A percentile compares a stretch with the other conserved stretches of the same genome.
These are phyloP conservation scores for Litsea cubeba DNA, from an alignment of 164 flowering plant species.

Conservation along the genomic window DNA sequence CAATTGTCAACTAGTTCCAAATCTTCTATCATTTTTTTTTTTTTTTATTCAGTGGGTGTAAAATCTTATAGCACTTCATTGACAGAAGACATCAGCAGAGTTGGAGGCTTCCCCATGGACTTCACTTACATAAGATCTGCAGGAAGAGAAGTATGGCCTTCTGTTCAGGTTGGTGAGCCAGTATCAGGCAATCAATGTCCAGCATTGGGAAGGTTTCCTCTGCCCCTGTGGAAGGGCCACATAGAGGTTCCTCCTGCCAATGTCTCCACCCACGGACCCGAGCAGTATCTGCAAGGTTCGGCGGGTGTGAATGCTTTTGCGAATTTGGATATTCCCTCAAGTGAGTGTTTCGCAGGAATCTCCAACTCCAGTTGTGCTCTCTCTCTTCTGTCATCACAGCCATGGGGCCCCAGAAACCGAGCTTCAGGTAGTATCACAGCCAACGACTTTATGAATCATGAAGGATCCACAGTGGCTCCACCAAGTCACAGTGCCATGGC, in stretches of 20 bases:
- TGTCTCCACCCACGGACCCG: conserved; percentile 19
- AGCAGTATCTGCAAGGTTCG: conserved; percentile 38
- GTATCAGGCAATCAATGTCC: conserved; percentile 24
- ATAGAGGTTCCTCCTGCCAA: conserved; percentile 36
- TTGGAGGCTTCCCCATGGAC: conserved; percentile 68
- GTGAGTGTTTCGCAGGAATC: conserved; percentile 53
- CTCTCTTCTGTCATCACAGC: conserved; percentile 98
- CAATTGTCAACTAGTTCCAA: neutral
- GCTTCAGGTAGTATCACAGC: conserved; percentile 24
- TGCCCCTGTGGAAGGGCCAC: conserved; percentile 44
- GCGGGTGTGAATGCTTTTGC: conserved; percentile 34
- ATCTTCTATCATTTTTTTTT: neutral
- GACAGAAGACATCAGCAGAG: conserved; percentile 52
- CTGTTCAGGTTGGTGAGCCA: conserved; percentile 33
- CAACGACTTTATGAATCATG: conserved; percentile 26
- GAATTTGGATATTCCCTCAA: conserved; percentile 38
- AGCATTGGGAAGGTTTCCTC: conserved; percentile 30
- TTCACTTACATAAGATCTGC: conserved; percentile 43
- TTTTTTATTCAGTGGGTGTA: neutral
- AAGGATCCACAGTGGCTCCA: conserved; percentile 26
- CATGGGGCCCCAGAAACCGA: conserved; percentile 53
- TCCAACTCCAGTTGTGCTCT: conserved; percentile 90
- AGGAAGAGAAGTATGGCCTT: conserved; percentile 47
- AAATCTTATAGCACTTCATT: conserved; percentile 8
- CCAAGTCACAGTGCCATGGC: conserved; percentile 25